phyloP scores from a whole-genome alignment of 1,284 basidiomycete species.

The Sporisorium scitamineum region DNA sequence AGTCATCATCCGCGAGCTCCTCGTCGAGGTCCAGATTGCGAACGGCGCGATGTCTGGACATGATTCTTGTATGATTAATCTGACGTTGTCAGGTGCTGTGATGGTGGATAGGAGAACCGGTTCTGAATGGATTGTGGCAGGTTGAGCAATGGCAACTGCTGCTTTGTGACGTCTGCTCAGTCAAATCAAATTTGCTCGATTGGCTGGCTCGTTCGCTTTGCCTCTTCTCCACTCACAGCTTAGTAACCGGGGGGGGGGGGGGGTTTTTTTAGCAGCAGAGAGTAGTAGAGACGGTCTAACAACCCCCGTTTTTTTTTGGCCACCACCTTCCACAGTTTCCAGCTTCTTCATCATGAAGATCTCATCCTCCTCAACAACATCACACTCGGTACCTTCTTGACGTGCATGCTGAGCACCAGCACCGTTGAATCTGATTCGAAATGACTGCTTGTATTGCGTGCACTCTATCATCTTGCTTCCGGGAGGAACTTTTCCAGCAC shows the following conservation, averaged over 20 bases:
- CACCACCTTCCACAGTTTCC: background rate
- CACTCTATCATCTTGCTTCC: slow-evolving; percentile 14
- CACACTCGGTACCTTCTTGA: background rate
- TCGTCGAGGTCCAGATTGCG: slow-evolving; percentile 89
- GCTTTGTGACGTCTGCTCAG: slow-evolving; percentile 29
- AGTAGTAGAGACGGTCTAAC: background rate
- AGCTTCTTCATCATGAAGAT: background rate
- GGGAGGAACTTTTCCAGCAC: slow-evolving; percentile 51
- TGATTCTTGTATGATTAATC: slow-evolving; percentile 19
- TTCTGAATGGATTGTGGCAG: background rate
- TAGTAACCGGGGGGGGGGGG: background rate
- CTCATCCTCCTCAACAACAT: background rate
- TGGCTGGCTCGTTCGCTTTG: slow-evolving; percentile 2
- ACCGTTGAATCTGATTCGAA: background rate
- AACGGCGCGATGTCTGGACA: slow-evolving; percentile 81
- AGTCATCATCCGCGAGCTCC: slow-evolving; percentile 76
- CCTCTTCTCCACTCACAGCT: slow-evolving; percentile 3
- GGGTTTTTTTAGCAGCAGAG: background rate
- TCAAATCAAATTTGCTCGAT: slow-evolving; percentile 2
- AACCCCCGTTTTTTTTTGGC: background rate
- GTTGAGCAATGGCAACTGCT: slow-evolving; percentile 8
- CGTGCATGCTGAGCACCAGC: background rate
- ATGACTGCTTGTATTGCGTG: background rate
- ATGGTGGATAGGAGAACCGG: background rate
- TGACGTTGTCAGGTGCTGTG: background rate